Percentiles rank a stretch among this genome's conserved stretches.
Conservation (phyloP, 352 stramenopile genomes). For the Saprolegnia parasitica region DNA sequence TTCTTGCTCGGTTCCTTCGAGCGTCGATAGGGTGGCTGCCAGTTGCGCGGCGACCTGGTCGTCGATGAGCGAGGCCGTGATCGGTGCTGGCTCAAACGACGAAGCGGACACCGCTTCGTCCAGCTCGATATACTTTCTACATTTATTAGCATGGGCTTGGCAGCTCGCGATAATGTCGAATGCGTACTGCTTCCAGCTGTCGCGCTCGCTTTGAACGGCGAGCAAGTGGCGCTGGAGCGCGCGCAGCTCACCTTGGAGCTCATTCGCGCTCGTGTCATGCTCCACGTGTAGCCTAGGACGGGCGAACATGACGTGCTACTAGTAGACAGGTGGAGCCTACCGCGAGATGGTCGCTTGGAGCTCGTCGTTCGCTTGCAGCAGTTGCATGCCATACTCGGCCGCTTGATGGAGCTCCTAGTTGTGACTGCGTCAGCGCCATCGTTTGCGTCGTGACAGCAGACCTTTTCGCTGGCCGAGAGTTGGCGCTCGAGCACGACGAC, state of each 20-base stretch:
- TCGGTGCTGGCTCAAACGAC: background rate
- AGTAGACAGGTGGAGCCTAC: background rate
- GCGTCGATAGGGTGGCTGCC: background rate
- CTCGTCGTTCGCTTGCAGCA: conserved; percentile 76
- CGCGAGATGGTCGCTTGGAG: conserved; percentile 60
- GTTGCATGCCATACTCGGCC: conserved; percentile 67
- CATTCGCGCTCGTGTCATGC: conserved; percentile 53
- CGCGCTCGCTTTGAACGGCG: conserved; percentile 52
- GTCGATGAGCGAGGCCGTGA: background rate
- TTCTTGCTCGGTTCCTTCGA: background rate
- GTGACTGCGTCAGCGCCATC: background rate
- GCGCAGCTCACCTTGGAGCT: conserved; percentile 59
- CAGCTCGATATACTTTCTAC: conserved; percentile 48
- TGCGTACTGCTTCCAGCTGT: conserved; percentile 42
- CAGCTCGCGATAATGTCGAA: background rate
- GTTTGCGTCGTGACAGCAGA: background rate
- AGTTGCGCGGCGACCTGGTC: background rate
- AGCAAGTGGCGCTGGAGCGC: conserved; percentile 56
- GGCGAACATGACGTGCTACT: background rate
- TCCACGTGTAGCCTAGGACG: conserved; percentile 50
- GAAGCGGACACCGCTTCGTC: conserved; percentile 38
- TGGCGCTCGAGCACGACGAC: conserved; percentile 5
- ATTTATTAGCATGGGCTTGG: conserved; percentile 30
- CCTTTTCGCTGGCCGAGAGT: conserved; percentile 13
- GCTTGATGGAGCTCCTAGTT: conserved; percentile 67